Percentiles rank a stretch among this genome's conserved stretches.
These are phyloP conservation scores for Fomes fomentarius DNA, from an alignment of 1,284 basidiomycete species.

Conservation along the genomic window DNA sequence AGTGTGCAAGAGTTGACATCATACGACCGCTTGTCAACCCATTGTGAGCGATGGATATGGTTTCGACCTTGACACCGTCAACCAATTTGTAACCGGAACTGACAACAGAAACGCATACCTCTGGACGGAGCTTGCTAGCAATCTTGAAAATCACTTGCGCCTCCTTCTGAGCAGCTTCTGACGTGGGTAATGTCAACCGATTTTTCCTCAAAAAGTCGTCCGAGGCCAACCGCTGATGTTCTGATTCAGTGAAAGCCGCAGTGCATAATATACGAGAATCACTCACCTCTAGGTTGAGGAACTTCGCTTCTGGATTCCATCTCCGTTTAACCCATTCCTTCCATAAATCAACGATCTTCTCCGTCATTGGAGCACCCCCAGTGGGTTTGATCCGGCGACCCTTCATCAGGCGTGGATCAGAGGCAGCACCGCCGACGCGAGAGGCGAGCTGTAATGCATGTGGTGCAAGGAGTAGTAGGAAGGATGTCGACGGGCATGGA, in stretches of 20 bases:
- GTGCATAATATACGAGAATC: neutral
- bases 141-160: constrained; percentile 87
- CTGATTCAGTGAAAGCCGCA: constrained; percentile 3
- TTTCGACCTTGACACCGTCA: constrained; percentile 55
- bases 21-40: constrained; percentile 49
- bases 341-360: constrained; percentile 64
- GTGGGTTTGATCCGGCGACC: constrained; percentile 30
- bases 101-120: constrained; percentile 60
- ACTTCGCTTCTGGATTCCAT: constrained; percentile 68
- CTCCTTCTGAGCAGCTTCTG: constrained; percentile 61
- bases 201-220: constrained; percentile 75
- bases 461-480: constrained; percentile 1
- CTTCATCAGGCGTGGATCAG: constrained; percentile 34
- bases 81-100: too few species aligned
- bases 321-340: constrained; percentile 69
- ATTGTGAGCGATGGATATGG: constrained; percentile 76
- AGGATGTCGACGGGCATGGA: constrained; percentile 33
- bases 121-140: constrained; percentile 76
- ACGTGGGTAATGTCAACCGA: constrained; percentile 66
- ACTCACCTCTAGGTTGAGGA: constrained; percentile 81
- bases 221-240: constrained; percentile 56
- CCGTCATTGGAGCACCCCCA: constrained; percentile 15
- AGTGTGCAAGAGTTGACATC: constrained; percentile 62
- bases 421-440: constrained; percentile 39
- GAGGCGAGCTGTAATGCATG: constrained; percentile 38